Evolutionary conservation across 495 filamentous ascomycete genomes (phyloP).

Genomic region (Penicillium manginii): DNA sequence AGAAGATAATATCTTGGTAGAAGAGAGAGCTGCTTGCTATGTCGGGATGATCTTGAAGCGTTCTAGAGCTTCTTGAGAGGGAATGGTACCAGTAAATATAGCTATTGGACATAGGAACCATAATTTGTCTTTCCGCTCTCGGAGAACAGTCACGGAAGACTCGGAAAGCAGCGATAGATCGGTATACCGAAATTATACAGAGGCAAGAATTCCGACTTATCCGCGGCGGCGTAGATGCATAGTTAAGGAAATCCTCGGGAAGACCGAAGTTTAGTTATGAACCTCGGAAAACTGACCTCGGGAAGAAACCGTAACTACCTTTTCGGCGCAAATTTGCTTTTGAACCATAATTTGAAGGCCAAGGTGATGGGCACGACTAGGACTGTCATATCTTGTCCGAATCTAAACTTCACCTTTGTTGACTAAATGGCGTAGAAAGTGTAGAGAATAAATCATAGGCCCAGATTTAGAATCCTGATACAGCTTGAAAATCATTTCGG

Average conservation of each 20-base stretch:
- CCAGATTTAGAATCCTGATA: too few relatives aligned
- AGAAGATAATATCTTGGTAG: not conserved
- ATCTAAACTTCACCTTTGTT: too few relatives aligned
- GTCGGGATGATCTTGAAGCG: not conserved
- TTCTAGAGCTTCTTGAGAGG: not conserved
- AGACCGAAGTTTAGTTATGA: not conserved
- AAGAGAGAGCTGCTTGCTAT: not conserved
- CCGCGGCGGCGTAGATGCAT: not conserved
- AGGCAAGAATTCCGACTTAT: not conserved
- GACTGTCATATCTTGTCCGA: too few relatives aligned
- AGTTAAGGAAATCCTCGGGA: not conserved
- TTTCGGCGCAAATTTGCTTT: too few relatives aligned
- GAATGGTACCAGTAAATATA: not conserved
- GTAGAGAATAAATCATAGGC: too few relatives aligned
- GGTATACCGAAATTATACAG: not conserved
- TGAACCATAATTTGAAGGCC: too few relatives aligned
- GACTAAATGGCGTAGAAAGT: too few relatives aligned
- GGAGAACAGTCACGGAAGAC: not conserved
- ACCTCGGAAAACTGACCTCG: not conserved
- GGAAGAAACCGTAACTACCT: too few relatives aligned
- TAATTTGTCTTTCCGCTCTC: not conserved
- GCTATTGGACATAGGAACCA: not conserved
- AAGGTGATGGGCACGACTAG: too few relatives aligned
- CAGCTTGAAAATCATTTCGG: too few relatives aligned
- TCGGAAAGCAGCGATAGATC: not conserved